Evolutionary conservation across 23 red algal species (phyloP), one percentile per base, ranked within the genome.

Genomic region (Porphyridium purpureum): DNA sequence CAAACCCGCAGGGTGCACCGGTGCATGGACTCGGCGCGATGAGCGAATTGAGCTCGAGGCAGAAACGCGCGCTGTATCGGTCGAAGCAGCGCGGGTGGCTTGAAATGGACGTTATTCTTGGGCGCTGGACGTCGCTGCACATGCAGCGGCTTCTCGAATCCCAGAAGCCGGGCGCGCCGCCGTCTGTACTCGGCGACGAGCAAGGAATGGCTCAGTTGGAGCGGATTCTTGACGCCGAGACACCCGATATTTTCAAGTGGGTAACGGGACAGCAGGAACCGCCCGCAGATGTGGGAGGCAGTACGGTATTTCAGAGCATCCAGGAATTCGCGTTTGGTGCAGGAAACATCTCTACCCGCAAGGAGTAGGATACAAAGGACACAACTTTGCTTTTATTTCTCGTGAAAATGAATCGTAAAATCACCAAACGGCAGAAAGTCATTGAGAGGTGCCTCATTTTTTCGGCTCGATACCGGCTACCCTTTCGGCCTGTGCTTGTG

Each of bases 71-170:
- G 38, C 60, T 95, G 3, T 95, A 81, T 62, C 73, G 88, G 27
- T 50, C 72, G 48, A 53, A 44, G 22, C 71, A 84, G 55, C 57
- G 79, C 56, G 88, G 88, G 17, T 84, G 73, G 65, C 64, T 83
- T 24, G 88, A 95, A 62, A 61, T 95, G 19, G 88, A 95, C 59
- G 55, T 95, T 21, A 46, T 95, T 21, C 66, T 95, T 19, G 76
- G 88, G 27, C 58, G 59, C 28, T 95, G 78, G 79, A 73, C 88
- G 1, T 62, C 59, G 20, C 33, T 67, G 29, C 22, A 74, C n/a
- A 24, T 74, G 30, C 22, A 19, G n/a, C 14, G 8, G 38, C 27
- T 64, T 4, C 11, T 17, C 17, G 38, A 44, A 17, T n/a, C n/a
- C n/a, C n/a, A n/a, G n/a, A n/a, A n/a, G n/a, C n/a, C n/a, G n/a